These are phyloP conservation scores for Zelonia costaricensis DNA, from an alignment of 208 protist species.

Conservation along the genomic window DNA sequence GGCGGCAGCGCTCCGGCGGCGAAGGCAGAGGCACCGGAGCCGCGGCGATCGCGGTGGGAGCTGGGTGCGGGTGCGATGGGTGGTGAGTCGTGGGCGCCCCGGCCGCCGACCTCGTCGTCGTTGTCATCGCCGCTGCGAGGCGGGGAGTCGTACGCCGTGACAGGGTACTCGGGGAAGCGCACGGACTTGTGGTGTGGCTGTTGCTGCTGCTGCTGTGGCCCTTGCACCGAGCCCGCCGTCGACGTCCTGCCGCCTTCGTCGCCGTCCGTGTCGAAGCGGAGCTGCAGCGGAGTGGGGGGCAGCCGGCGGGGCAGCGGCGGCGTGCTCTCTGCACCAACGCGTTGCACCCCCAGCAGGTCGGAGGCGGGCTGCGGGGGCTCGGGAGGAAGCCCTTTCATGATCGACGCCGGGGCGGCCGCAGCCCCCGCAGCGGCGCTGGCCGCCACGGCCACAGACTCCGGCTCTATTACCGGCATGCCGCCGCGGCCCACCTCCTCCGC, in stretches of 20 bases:
- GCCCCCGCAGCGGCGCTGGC: no score
- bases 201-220: no score
- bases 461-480: background rate
- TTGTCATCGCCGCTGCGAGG: background rate
- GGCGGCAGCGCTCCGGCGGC: background rate
- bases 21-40: background rate
- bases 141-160: background rate
- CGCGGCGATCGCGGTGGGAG: background rate
- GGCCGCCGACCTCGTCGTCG: background rate
- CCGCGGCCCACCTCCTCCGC: slow-evolving; percentile 14
- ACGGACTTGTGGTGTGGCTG: slow-evolving; percentile 17
- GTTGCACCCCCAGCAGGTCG: no score
- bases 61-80: background rate
- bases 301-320: no score
- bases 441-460: background rate
- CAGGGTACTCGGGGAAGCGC: slow-evolving; percentile 9
- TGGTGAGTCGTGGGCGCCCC: background rate
- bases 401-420: no score
- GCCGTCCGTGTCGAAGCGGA: no score
- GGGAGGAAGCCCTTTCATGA: no score
- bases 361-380: no score
- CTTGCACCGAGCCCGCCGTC: no score
- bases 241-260: no score
- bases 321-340: no score
- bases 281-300: no score